Evolutionary conservation across 2,329 filamentous ascomycete species (phyloP), one percentile per base, ranked within the genome.

Genomic region (Penicillium sp.): DNA sequence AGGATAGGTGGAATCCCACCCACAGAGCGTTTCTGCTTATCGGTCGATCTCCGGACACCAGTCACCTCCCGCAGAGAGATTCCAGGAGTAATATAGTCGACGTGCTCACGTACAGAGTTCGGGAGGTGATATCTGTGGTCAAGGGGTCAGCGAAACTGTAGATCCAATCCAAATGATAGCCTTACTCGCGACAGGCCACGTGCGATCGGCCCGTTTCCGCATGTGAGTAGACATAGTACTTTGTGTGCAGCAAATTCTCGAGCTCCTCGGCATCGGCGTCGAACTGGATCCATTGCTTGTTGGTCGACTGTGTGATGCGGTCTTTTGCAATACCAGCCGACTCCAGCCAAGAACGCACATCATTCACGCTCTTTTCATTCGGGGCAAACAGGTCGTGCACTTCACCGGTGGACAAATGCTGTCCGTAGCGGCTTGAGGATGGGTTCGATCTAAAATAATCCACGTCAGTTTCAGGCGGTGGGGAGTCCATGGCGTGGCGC

Each of bases 281-380:
- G 54, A 80, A 78, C 13, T 74, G 71, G 4, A 79, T 66, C 76
- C 77, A 79, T 45, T 73, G 70, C 45, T 70, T 70, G 56, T 73
- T 73, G 27, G 58, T 54, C 1, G 71, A 72, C 19, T 69, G 69
- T 2, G 62, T 63, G 33, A 73, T 53, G 2, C 70, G 69, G n/a
- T 64, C 50, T 9, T 50, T 21, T 7, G 62, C 42, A 42, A 73
- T 66, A 1, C 71, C 69, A 13, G 67, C 59, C 3, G 54, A 62
- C n/a, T 68, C 62, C 8, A 73, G 46, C 71, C 71, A 73, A 17
- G 56, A 49, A 42, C 64, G 64, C 5, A 76, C 72, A 10, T 62
- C 62, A 38, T 69, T 62, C 13, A 71, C 67, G 2, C 65, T 66
- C 15, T 68, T 66, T 19, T 67, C 47, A 13, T 65, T 66, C 6